phyloP scores from a whole-genome alignment of 1,284 basidiomycete species.

The Calocybe gambosa region DNA sequence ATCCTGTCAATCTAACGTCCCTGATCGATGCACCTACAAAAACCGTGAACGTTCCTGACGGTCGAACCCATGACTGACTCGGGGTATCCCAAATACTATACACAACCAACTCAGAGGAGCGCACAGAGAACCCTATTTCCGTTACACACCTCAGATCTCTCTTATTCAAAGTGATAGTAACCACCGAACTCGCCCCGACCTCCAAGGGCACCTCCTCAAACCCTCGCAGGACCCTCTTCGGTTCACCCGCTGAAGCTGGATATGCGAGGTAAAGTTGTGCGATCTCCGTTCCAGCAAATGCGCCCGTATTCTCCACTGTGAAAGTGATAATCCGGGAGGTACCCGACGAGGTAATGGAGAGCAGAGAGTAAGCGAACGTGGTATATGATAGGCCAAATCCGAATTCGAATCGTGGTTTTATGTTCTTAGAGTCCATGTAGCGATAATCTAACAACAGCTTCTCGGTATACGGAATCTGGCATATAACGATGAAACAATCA shows the following conservation, averaged over 20 bases:
- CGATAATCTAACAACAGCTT: slow-evolving; percentile 61
- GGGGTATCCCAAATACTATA: slow-evolving; percentile 31
- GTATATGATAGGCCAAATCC: slow-evolving; percentile 82
- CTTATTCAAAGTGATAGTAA: slow-evolving; percentile 26
- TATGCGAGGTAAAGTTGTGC: slow-evolving; percentile 50
- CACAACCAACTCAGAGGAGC: background rate
- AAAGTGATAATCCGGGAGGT: slow-evolving; percentile 37
- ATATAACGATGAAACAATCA: background rate
- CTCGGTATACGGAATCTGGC: slow-evolving; percentile 37
- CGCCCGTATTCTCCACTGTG: slow-evolving; percentile 45
- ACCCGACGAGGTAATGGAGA: slow-evolving; percentile 35
- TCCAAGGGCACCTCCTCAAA: slow-evolving; percentile 40
- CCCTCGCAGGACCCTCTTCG: slow-evolving; percentile 44
- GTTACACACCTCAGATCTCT: slow-evolving; percentile 34
- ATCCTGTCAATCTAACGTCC: slow-evolving; percentile 27
- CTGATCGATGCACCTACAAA: slow-evolving; percentile 32
- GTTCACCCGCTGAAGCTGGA: slow-evolving; percentile 40
- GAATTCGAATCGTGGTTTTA: slow-evolving; percentile 61
- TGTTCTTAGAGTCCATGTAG: slow-evolving; percentile 55
- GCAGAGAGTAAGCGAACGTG: slow-evolving; percentile 54
- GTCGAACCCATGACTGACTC: slow-evolving; percentile 30
- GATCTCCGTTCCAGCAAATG: slow-evolving; percentile 46
- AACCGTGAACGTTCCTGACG: slow-evolving; percentile 28
- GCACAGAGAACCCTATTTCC: background rate
- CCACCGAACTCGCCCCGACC: slow-evolving; percentile 25